Percentiles rank a stretch among this genome's conserved stretches.
Conservation (phyloP, 179 eudicot genomes). For the Camellia oleifera region DNA sequence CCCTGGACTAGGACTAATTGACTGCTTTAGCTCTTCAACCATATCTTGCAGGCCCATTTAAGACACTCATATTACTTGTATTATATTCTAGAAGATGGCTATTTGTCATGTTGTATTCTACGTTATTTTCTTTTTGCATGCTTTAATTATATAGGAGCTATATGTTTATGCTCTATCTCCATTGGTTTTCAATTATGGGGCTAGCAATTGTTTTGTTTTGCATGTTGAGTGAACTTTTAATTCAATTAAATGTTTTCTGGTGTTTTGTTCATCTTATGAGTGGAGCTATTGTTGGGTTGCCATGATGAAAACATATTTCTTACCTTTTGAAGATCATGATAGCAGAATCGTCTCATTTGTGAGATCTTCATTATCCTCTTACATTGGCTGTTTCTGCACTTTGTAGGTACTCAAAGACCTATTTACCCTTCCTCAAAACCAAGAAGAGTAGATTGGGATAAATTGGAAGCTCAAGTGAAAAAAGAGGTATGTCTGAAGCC, state of each 20-base stretch:
- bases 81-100: neutral
- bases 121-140: too few relatives aligned
- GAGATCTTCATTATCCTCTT: neutral
- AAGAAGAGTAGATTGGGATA: constrained; percentile 77
- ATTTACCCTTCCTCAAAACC: constrained; percentile 82
- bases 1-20: too few relatives aligned
- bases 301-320: neutral
- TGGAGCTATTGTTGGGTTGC: neutral
- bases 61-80: neutral
- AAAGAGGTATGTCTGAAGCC: constrained; percentile 38
- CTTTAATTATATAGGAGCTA: neutral
- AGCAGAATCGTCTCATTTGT: neutral
- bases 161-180: neutral
- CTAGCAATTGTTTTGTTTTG: neutral
- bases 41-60: too few relatives aligned
- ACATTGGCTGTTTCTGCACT: constrained; percentile 11
- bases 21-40: too few relatives aligned
- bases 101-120: too few relatives aligned
- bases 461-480: constrained; percentile 76
- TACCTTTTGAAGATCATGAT: neutral
- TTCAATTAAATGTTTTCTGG: neutral
- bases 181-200: neutral
- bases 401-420: constrained; percentile 46
- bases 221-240: neutral
- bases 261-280: neutral